Base-by-base conservation (phyloP, 2,329 filamentous ascomycete species). In the Saccharata proteae region DNA sequence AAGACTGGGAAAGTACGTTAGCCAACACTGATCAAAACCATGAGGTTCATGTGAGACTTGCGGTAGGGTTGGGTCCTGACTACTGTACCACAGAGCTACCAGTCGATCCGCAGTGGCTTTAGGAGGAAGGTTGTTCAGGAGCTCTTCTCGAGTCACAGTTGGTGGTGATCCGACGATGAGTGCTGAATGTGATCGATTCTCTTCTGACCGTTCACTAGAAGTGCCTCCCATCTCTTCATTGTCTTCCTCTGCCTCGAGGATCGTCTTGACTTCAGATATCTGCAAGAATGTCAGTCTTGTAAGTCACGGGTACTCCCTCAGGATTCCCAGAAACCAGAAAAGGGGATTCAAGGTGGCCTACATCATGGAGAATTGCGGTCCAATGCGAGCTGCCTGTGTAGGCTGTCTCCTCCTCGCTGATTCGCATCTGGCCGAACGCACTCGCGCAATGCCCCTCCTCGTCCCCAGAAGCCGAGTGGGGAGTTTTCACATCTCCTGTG, bases 331-430 rank as follows among this genome's bases (percentile, higher is more conserved):
- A n/a, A n/a, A n/a, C n/a, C n/a, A n/a, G n/a, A n/a, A n/a, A n/a
- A n/a, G n/a, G n/a, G n/a, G n/a, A n/a, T n/a, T n/a, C n/a, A 14
- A 7, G 16, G 12, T 16, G 11, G 20, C 22, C 12, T 30, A 35
- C 33, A 27, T 52, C 49, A 29, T 55, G 49, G 15, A 55, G 30
- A 16, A 55, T 52, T 16, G 48, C 53, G n/a, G 46, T 46, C 52
- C 52, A 55, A 30, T 55, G 52, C 2, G 45, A 42, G 30, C 49
- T 47, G 20, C 46, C 49, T 4, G 20, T 32, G 32, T 35, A 30
- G 30, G 26, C 34, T 26, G 30, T 33, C 14, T 38, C 32, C 38
- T 38, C 39, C 36, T 40, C 34, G 37, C 32, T 28, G 15, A 32
- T 21, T 28, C 28, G 30, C 9, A 35, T 16, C 6, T 27, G 27